Evolutionary conservation across 139 green algal genomes (phyloP).

Genomic region (Coccomyxa sp.): DNA sequence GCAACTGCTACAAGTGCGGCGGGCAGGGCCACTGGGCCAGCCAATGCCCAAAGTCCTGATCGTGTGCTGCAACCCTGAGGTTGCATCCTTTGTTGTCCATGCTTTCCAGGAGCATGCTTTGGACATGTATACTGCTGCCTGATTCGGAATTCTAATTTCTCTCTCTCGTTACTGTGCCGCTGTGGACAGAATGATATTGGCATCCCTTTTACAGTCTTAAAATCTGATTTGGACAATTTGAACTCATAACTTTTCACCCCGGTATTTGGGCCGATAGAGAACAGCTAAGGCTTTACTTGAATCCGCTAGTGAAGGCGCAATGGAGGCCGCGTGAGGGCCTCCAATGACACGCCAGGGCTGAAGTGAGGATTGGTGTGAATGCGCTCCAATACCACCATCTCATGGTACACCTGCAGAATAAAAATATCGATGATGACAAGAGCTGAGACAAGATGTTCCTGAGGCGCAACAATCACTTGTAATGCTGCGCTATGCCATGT

Average conservation of each 20-base stretch:
- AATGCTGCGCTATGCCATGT: not conserved
- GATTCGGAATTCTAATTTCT: too few species aligned
- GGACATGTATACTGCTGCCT: too few species aligned
- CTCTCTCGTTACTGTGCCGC: too few species aligned
- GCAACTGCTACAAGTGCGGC: slow-evolving; percentile 15
- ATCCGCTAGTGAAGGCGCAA: slow-evolving; percentile 24
- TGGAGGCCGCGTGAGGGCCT: slow-evolving; percentile 40
- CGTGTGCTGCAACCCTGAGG: not conserved
- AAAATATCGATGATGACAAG: not conserved
- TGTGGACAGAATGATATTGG: too few species aligned
- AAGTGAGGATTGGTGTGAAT: slow-evolving; percentile 46
- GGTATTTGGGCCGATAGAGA: too few species aligned
- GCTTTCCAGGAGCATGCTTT: too few species aligned
- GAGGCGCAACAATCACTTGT: not conserved
- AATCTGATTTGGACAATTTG: too few species aligned
- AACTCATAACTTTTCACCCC: too few species aligned
- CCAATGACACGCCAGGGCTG: slow-evolving; percentile 38
- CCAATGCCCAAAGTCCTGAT: slow-evolving; percentile 13
- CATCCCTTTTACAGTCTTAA: too few species aligned
- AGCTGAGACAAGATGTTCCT: not conserved
- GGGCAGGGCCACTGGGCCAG: slow-evolving; percentile 25
- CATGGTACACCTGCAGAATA: slow-evolving; percentile 43
- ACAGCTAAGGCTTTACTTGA: not conserved
- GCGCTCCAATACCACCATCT: slow-evolving; percentile 56
- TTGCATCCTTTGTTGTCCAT: too few species aligned